Evolutionary conservation across 2,329 filamentous ascomycete species (phyloP).

Genomic region (Capronia americana): DNA sequence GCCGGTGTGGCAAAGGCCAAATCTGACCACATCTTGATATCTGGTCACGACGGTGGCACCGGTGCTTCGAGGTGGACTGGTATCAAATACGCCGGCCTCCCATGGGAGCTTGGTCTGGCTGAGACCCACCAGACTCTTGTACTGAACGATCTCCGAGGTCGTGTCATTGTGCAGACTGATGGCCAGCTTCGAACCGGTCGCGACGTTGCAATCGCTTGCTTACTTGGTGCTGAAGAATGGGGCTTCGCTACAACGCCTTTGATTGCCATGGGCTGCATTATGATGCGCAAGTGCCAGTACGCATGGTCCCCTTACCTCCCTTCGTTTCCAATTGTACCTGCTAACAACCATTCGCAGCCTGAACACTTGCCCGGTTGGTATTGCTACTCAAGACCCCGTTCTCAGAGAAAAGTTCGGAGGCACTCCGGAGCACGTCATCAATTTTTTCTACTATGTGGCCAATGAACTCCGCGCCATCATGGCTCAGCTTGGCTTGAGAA

Average conservation of each 20-base stretch:
- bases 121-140: slow-evolving; percentile 97
- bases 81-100: slow-evolving; percentile 97
- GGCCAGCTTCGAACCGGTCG: slow-evolving; percentile 91
- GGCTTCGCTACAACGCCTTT: slow-evolving; percentile 93
- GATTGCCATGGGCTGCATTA: slow-evolving; percentile 95
- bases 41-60: slow-evolving; percentile 94
- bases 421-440: slow-evolving; percentile 94
- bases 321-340: not conserved
- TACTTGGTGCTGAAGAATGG: slow-evolving; percentile 97
- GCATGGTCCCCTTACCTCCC: not conserved
- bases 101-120: slow-evolving; percentile 94
- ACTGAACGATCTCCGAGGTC: slow-evolving; percentile 91
- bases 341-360: slow-evolving; percentile 39
- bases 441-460: slow-evolving; percentile 98
- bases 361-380: slow-evolving; percentile 89
- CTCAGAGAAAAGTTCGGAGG: slow-evolving; percentile 92
- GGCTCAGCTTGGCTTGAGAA: slow-evolving; percentile 92
- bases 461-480: slow-evolving; percentile 97
- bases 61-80: slow-evolving; percentile 97
- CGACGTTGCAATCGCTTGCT: slow-evolving; percentile 90
- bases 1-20: slow-evolving; percentile 98
- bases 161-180: slow-evolving; percentile 95
- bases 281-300: slow-evolving; percentile 73
- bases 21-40: slow-evolving; percentile 95
- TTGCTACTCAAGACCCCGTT: slow-evolving; percentile 94